Percentiles rank a stretch among this genome's conserved stretches.
phyloP scores from a whole-genome alignment of 768 basidiomycete genomes.

The Hypsizygus marmoreus region DNA sequence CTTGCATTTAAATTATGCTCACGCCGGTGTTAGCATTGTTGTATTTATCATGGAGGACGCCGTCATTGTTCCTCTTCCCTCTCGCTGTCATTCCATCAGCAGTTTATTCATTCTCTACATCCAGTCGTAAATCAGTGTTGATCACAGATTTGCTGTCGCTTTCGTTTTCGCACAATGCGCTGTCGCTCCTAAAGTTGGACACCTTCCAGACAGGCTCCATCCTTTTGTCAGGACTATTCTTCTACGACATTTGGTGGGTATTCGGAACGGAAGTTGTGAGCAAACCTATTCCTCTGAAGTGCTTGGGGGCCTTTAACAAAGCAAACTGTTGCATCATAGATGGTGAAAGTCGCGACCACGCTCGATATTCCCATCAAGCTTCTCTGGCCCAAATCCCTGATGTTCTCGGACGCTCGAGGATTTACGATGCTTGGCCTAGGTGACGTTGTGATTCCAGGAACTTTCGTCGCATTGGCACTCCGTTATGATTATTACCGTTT shows the following conservation, averaged over 20 bases:
- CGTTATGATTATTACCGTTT: conserved; percentile 75
- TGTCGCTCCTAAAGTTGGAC: conserved; percentile 81
- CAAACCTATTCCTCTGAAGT: conserved; percentile 12
- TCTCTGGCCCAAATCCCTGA: conserved; percentile 75
- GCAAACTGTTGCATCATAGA: too few species aligned
- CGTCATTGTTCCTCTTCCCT: conserved; percentile 57
- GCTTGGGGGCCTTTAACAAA: too few species aligned
- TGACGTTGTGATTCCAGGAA: conserved; percentile 70
- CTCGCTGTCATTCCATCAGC: conserved; percentile 65
- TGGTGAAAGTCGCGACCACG: conserved; percentile 90
- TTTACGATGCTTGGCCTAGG: conserved; percentile 93
- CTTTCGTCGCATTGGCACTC: conserved; percentile 81
- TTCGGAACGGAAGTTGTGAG: conserved; percentile 85
- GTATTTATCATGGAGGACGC: conserved; percentile 54
- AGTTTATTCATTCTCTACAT: conserved; percentile 54
- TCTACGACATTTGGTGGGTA: conserved; percentile 97
- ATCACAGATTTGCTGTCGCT: conserved; percentile 77
- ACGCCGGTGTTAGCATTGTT: conserved; percentile 29
- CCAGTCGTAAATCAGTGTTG: conserved; percentile 59
- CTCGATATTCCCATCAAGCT: conserved; percentile 95
- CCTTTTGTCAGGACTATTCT: conserved; percentile 79
- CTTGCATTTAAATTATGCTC: conserved; percentile 16
- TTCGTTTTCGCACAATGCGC: conserved; percentile 80
- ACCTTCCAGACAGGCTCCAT: conserved; percentile 86
- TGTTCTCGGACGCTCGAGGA: conserved; percentile 51